Percentiles rank a stretch among this genome's conserved stretches.
Evolutionary conservation across 768 basidiomycete species (phyloP).

Genomic region (Daedaleopsis sinensis): DNA sequence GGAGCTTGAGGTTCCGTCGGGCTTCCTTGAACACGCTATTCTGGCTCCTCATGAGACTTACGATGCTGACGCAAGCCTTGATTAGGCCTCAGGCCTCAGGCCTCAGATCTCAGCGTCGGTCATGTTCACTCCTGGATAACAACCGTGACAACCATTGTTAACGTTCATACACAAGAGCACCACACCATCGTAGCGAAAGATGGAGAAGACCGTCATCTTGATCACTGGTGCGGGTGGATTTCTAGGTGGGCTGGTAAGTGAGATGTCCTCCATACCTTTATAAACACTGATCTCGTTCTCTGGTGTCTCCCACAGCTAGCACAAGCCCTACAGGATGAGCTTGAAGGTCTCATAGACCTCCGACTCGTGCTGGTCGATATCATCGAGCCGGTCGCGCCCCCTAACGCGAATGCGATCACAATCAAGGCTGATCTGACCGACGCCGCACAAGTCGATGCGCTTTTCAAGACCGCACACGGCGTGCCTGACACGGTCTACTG

Average conservation of each 20-base stretch:
- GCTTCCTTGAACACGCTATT: not conserved
- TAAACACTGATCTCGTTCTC: not conserved
- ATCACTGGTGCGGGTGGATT: conserved; percentile 49
- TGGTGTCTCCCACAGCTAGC: conserved; percentile 35
- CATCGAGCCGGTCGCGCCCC: conserved; percentile 40
- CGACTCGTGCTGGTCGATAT: conserved; percentile 57
- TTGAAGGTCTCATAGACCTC: conserved; percentile 36
- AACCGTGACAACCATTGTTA: not conserved
- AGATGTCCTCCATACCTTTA: not conserved
- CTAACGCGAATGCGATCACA: conserved; percentile 32
- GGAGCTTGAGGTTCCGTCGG: not conserved
- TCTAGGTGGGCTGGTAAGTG: conserved; percentile 40
- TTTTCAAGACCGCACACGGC: conserved; percentile 44
- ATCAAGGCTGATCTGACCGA: conserved; percentile 47
- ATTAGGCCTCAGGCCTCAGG: too few relatives aligned
- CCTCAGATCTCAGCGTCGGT: not conserved
- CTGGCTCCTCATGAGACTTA: not conserved
- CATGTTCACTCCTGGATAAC: not conserved
- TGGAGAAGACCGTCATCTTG: conserved; percentile 38
- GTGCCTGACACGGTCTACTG: conserved; percentile 49
- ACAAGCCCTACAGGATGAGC: conserved; percentile 36
- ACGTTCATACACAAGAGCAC: not conserved
- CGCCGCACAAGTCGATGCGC: conserved; percentile 34
- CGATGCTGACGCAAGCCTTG: not conserved
- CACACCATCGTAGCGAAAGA: not conserved